A percentile compares a stretch with the other conserved stretches of the same genome.
Evolutionary conservation across 1,284 basidiomycete genomes (phyloP).

Genomic region (Cryptococcus amylolentus): DNA sequence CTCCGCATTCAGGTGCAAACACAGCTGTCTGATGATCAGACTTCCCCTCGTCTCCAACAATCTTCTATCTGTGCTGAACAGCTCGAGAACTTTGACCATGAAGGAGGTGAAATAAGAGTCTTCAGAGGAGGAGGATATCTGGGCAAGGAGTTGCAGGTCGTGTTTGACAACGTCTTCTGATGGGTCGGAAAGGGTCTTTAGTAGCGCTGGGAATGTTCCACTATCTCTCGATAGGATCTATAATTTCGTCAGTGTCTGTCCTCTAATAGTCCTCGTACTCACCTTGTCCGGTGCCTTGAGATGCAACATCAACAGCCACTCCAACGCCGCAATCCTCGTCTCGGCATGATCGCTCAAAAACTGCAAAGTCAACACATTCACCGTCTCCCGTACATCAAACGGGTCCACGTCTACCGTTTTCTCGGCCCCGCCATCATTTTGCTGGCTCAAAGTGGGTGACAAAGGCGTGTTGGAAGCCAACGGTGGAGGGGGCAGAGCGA

Average conservation of each 20-base stretch:
- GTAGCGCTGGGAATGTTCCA: constrained; percentile 88
- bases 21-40: constrained; percentile 92
- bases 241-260: neutral
- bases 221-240: constrained; percentile 94
- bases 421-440: neutral
- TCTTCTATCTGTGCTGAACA: constrained; percentile 91
- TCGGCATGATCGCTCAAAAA: constrained; percentile 96
- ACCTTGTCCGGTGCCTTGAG: constrained; percentile 94
- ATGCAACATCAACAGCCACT: constrained; percentile 99
- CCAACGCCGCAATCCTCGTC: constrained; percentile 88
- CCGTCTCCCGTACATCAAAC: constrained; percentile 89
- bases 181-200: constrained; percentile 94
- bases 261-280: constrained; percentile 9
- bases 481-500: constrained; percentile 21
- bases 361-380: constrained; percentile 86
- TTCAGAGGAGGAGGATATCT: constrained; percentile 86
- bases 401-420: constrained; percentile 55
- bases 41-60: constrained; percentile 89
- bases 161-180: constrained; percentile 97
- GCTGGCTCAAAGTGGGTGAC: neutral
- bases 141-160: constrained; percentile 90
- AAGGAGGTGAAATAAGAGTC: constrained; percentile 93
- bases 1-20: constrained; percentile 90
- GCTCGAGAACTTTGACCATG: constrained; percentile 88
- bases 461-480: constrained; percentile 28